A percentile compares a stretch with the other conserved stretches of the same genome.
phyloP scores from a whole-genome alignment of 1,284 basidiomycete species.

The Chondrostereum purpureum region DNA sequence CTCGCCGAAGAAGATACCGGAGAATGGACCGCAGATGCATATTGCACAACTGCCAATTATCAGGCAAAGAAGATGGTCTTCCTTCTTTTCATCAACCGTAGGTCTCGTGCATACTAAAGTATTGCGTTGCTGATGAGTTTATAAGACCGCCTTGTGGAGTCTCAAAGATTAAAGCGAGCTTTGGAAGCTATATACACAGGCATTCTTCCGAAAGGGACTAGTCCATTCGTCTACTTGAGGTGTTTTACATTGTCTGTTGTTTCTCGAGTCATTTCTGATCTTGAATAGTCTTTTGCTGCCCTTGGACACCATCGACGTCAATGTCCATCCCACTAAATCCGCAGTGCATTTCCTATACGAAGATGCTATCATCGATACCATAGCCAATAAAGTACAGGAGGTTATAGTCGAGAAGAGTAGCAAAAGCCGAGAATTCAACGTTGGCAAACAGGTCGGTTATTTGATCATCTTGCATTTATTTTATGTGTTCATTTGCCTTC shows the following conservation, averaged over 20 bases:
- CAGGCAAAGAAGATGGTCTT: constrained; percentile 83
- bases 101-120: constrained; percentile 24
- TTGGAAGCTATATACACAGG: constrained; percentile 83
- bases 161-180: constrained; percentile 78
- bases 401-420: constrained; percentile 60
- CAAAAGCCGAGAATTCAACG: constrained; percentile 1
- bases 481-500: not conserved
- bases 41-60: constrained; percentile 86
- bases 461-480: not conserved
- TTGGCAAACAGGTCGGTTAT: constrained; percentile 13
- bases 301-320: constrained; percentile 89
- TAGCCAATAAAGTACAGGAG: constrained; percentile 70
- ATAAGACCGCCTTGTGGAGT: constrained; percentile 91
- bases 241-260: constrained; percentile 21
- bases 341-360: constrained; percentile 96
- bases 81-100: constrained; percentile 96
- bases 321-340: constrained; percentile 97
- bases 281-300: constrained; percentile 81
- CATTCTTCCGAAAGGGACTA: constrained; percentile 87
- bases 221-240: constrained; percentile 92
- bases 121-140: not conserved
- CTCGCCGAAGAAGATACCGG: constrained; percentile 26
- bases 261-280: constrained; percentile 7
- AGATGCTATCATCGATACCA: constrained; percentile 77
- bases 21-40: constrained; percentile 63